phyloP scores from a whole-genome alignment of 495 filamentous ascomycete species.

The Hamigera avellanea region DNA sequence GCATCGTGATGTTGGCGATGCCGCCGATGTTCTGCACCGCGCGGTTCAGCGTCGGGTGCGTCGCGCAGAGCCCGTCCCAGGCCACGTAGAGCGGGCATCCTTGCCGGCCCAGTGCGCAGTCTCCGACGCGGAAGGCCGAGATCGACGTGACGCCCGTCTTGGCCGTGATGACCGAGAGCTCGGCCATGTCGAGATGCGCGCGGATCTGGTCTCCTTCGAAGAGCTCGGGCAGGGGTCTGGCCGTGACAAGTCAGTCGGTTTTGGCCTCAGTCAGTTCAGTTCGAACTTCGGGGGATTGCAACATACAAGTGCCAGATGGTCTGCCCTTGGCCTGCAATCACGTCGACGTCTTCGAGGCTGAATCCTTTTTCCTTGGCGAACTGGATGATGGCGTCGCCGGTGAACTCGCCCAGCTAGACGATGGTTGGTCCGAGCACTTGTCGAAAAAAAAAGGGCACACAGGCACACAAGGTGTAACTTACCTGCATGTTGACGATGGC shows the following conservation, averaged over 20 bases:
- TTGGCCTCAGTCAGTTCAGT: too few relatives aligned
- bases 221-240: slow-evolving; percentile 11
- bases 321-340: slow-evolving; percentile 14
- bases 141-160: slow-evolving; percentile 19
- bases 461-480: too few relatives aligned
- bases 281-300: too few relatives aligned
- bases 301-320: slow-evolving; percentile 16
- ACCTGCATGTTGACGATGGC: slow-evolving; percentile 27
- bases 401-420: slow-evolving; percentile 27
- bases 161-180: slow-evolving; percentile 19
- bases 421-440: too few relatives aligned
- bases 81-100: slow-evolving; percentile 19
- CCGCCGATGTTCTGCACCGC: slow-evolving; percentile 41
- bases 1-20: slow-evolving; percentile 35
- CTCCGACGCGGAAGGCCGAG: slow-evolving; percentile 17
- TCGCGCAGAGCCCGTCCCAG: slow-evolving; percentile 28
- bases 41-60: slow-evolving; percentile 35
- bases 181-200: slow-evolving; percentile 16
- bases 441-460: too few relatives aligned
- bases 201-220: slow-evolving; percentile 15
- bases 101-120: slow-evolving; percentile 20
- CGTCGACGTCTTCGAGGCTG: slow-evolving; percentile 10
- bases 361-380: slow-evolving; percentile 12
- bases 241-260: too few relatives aligned
- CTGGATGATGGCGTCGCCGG: slow-evolving; percentile 23